Conservation (phyloP, 140 eudicot genomes). For the Anethum foeniculum region DNA sequence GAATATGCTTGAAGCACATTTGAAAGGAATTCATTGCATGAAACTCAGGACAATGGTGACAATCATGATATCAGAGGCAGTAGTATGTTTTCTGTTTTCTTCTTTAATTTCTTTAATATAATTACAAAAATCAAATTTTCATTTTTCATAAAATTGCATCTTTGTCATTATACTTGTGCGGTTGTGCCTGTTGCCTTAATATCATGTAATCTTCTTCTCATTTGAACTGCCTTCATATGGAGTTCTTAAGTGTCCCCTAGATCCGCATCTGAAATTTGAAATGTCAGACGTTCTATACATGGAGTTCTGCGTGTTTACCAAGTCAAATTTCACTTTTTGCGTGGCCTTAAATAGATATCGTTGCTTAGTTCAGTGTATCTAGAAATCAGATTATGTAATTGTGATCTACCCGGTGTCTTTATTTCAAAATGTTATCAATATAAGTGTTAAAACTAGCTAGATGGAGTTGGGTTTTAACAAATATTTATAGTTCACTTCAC, state of each 20-base stretch:
- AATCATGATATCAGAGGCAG: constrained; percentile 68
- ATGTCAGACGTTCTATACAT: neutral
- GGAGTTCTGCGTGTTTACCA: neutral
- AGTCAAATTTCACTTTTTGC: neutral
- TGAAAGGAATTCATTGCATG: constrained; percentile 58
- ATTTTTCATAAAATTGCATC: neutral
- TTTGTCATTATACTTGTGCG: neutral
- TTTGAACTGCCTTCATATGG: neutral
- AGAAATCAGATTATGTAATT: neutral
- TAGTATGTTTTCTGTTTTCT: constrained; percentile 37
- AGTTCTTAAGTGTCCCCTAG: neutral
- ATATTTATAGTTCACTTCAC: neutral
- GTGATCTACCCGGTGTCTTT: neutral
- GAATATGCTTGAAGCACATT: constrained; percentile 85
- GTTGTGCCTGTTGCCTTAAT: neutral
- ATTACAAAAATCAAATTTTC: neutral
- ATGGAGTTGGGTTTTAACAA: neutral
- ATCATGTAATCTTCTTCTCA: neutral
- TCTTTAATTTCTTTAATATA: neutral
- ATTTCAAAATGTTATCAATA: neutral
- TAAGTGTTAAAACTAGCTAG: neutral
- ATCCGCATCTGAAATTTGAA: neutral
- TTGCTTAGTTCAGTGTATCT: neutral
- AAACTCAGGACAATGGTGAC: constrained; percentile 64
- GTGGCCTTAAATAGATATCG: neutral